Conservation (phyloP, 345 rosid species). For the Trapa bicornis region DNA sequence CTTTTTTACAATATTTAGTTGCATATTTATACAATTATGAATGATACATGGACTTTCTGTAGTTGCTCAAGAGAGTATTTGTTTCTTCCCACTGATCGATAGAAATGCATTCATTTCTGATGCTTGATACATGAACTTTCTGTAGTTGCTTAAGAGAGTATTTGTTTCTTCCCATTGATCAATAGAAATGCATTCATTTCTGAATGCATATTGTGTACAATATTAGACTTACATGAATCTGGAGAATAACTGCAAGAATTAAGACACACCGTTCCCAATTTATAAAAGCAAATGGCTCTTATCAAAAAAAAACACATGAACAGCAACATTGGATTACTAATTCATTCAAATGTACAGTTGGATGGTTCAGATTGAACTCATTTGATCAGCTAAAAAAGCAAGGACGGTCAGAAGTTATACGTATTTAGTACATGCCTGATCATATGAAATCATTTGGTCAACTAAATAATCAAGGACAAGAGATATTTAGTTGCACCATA, state of each 20-base stretch:
- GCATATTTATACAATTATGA: neutral
- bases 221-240: neutral
- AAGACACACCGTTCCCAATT: neutral
- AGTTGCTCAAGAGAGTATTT: neutral
- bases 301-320: too few relatives aligned
- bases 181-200: neutral
- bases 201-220: neutral
- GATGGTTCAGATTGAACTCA: neutral
- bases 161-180: neutral
- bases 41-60: neutral
- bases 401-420: too few relatives aligned
- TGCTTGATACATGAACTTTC: neutral
- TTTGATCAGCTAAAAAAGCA: neutral
- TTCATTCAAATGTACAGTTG: neutral
- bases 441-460: too few relatives aligned
- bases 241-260: neutral
- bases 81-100: neutral
- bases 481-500: too few relatives aligned
- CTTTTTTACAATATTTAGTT: neutral
- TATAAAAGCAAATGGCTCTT: neutral
- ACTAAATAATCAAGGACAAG: too few relatives aligned
- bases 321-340: neutral
- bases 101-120: too few relatives aligned
- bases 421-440: too few relatives aligned
- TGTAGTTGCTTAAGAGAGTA: neutral